Percentiles rank a stretch among this genome's conserved stretches.
Evolutionary conservation across 306 rosid genomes (phyloP).

Genomic region (Lotus japonicus): DNA sequence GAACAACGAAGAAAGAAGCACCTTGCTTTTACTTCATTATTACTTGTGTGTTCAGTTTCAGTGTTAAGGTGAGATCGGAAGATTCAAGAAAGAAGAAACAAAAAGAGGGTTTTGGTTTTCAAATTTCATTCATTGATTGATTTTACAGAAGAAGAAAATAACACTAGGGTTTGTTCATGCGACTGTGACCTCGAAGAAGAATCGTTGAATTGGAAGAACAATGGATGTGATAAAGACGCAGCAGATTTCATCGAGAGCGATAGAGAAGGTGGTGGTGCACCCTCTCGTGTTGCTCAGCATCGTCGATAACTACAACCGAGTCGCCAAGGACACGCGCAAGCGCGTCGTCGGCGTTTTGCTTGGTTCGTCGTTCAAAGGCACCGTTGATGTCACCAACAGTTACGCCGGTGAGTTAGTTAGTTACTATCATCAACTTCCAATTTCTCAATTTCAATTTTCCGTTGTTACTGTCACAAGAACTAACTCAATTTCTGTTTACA

Average conservation of each 20-base stretch:
- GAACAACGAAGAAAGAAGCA: neutral
- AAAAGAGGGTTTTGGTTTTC: too few relatives aligned
- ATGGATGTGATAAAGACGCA: slow-evolving; percentile 91
- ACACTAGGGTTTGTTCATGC: neutral
- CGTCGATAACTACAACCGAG: slow-evolving; percentile 86
- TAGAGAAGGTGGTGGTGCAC: slow-evolving; percentile 85
- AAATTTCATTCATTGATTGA: neutral
- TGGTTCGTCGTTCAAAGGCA: slow-evolving; percentile 70
- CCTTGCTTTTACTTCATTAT: too few relatives aligned
- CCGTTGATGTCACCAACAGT: slow-evolving; percentile 80
- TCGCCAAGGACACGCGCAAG: slow-evolving; percentile 77
- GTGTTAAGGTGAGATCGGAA: too few relatives aligned
- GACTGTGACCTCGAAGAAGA: too few relatives aligned
- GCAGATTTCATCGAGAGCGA: slow-evolving; percentile 56
- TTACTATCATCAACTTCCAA: neutral
- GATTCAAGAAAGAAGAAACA: too few relatives aligned
- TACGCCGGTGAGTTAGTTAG: slow-evolving; percentile 56
- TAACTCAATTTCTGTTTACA: slow-evolving; percentile 17
- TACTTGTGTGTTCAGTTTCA: too few relatives aligned
- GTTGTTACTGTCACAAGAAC: neutral
- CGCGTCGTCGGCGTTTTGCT: slow-evolving; percentile 86
- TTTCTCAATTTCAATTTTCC: neutral
- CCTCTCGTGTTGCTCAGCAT: slow-evolving; percentile 86
- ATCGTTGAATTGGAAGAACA: neutral
- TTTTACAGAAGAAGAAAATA: neutral